Conservation (phyloP, 257 asterid species). For the Ocimum tenuiflorum region DNA sequence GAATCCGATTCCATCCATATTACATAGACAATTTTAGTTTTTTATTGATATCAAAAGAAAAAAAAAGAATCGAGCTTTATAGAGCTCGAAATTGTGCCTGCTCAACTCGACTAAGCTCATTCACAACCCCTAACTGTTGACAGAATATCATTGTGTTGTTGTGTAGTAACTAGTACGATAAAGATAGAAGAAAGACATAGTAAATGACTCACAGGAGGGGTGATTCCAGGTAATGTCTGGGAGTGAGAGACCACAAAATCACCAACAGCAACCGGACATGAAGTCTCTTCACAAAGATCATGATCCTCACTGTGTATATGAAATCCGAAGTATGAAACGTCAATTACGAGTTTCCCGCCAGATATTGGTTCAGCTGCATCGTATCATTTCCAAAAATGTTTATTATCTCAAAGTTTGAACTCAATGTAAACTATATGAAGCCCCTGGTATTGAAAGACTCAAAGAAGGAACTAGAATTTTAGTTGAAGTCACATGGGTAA, state of each 20-base stretch:
- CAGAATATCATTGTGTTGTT: too few species aligned
- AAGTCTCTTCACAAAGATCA: constrained; percentile 62
- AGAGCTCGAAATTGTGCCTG: too few species aligned
- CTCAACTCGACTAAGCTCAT: too few species aligned
- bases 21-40: too few species aligned
- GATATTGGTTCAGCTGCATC: constrained; percentile 49
- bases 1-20: too few species aligned
- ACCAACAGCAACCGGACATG: constrained; percentile 72
- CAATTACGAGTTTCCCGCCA: constrained; percentile 63
- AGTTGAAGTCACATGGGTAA: background rate
- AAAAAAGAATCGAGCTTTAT: too few species aligned
- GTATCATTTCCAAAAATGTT: background rate
- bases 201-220: constrained; percentile 69
- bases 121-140: too few species aligned
- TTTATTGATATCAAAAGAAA: too few species aligned
- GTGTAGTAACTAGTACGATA: too few species aligned
- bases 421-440: background rate
- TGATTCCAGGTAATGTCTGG: constrained; percentile 64
- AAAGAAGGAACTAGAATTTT: background rate
- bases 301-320: constrained; percentile 48
- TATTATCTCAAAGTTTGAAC: constrained; percentile 4
- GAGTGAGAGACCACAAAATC: constrained; percentile 64
- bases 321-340: constrained; percentile 44
- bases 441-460: background rate
- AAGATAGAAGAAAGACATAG: background rate